Base-by-base conservation (phyloP, 2,329 filamentous ascomycete species). In the Penicillium vulpinum region DNA sequence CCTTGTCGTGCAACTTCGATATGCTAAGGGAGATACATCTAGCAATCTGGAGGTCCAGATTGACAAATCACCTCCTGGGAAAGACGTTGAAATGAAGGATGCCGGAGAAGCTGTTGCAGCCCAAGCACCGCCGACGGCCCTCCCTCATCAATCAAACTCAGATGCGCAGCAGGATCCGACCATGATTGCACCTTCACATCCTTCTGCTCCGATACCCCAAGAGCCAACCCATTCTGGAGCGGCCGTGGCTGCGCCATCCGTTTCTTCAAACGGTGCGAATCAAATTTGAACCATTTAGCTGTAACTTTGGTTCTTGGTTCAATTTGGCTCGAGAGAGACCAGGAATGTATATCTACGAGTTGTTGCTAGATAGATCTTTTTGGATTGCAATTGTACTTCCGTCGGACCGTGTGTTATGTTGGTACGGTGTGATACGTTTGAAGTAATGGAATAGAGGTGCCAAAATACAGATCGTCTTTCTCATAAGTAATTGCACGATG, bases 1-100 rank as follows among this genome's bases (percentile, higher is more conserved):
- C 63, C 81, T 93, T 39, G 82, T 96, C 49, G 88, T 96, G 55
- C 92, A 90, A 71, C 80, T 96, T 15, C 70, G 76, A 64, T 80
- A 80, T 62, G 64, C 67, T 52, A 76, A 75, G 57, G 64, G 66
- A 16, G 66, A 69, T 52, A 26, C 56, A 16, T 50, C 60, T 18
- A 61, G 59, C 53, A 63, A 61, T 44, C 52, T 58, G 10, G 56
- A 61, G 28, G 57, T 44, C 16, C 48, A 62, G 45, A 55, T 52
- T 22, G 64, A 67, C 22, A 62, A 63, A 50, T 58, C 61, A 53
- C 64, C 64, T 11, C 62, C 64, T 41, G 38, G 36, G 8, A 41
- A 62, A 38, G 61, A 62, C 39, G 33, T 24, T 16, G 51, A 58
- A 35, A 57, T 61, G 46, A 63, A 61, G 28, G 51, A 50, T 22